Conservation (phyloP, 1,284 basidiomycete species). For the Rhodofomes roseus region DNA sequence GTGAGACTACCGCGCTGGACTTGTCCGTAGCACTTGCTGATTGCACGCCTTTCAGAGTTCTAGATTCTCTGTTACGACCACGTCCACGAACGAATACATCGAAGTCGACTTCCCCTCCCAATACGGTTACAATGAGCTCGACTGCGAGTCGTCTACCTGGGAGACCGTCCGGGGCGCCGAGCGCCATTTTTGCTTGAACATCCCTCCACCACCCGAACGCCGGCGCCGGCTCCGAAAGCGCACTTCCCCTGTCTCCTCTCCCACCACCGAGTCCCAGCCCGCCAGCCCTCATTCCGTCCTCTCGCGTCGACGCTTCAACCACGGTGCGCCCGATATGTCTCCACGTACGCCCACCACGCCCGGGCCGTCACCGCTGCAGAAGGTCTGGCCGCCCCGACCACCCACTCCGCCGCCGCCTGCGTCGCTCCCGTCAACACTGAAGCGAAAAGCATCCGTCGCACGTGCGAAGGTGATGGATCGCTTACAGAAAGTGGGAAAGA, state of each 20-base stretch:
- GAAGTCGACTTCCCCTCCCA: constrained; percentile 28
- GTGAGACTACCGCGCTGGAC: constrained; percentile 17
- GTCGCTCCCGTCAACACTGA: constrained; percentile 3
- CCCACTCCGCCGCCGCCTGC: constrained; percentile 7
- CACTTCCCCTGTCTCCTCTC: not conserved
- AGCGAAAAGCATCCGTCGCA: constrained; percentile 11
- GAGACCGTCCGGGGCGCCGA: constrained; percentile 18
- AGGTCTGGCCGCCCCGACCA: not conserved
- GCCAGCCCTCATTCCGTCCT: constrained; percentile 24
- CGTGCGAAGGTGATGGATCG: constrained; percentile 25
- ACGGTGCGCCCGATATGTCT: constrained; percentile 12
- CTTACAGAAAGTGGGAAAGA: constrained; percentile 21
- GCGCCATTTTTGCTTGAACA: constrained; percentile 19
- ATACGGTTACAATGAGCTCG: constrained; percentile 6
- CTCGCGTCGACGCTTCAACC: constrained; percentile 28
- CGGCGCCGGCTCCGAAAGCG: constrained; percentile 22
- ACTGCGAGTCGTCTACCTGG: constrained; percentile 13
- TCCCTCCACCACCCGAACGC: constrained; percentile 14
- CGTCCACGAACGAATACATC: constrained; percentile 45
- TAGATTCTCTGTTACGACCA: constrained; percentile 48
- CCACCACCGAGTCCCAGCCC: constrained; percentile 12
- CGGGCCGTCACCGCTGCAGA: not conserved
- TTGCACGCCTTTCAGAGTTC: constrained; percentile 37
- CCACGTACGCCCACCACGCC: constrained; percentile 6
- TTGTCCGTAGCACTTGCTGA: not conserved